Conservation (phyloP, 169 alveolate genomes). For the Eimeria sp. region DNA sequence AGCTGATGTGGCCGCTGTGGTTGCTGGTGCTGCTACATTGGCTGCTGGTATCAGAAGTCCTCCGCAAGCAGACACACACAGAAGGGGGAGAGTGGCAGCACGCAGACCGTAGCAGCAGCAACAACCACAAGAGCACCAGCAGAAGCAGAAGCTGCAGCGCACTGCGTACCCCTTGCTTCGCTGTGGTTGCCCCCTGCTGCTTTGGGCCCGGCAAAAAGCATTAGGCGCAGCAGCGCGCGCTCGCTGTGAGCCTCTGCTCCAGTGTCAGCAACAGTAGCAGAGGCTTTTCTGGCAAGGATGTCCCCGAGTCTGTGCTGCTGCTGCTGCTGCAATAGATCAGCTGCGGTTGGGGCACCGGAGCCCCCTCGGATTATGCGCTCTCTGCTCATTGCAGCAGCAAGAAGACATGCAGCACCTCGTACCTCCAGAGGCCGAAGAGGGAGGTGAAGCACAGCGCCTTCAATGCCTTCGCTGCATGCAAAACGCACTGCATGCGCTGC, state of each 20-base stretch:
- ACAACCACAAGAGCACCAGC: not conserved
- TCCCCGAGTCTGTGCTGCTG: too few species aligned
- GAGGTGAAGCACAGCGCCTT: conserved; percentile 15
- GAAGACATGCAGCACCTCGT: conserved; percentile 43
- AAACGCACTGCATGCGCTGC: conserved; percentile 5
- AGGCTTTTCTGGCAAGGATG: too few species aligned
- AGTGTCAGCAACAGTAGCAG: not conserved
- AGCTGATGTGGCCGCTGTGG: not conserved
- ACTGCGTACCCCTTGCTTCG: conserved; percentile 6
- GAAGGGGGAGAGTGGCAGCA: not conserved
- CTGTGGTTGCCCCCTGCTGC: not conserved
- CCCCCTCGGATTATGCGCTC: conserved; percentile 11
- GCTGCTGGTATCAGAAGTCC: not conserved
- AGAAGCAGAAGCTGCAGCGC: not conserved
- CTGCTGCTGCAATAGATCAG: too few species aligned
- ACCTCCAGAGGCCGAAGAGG: conserved; percentile 28
- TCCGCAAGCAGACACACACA: not conserved
- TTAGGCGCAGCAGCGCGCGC: conserved; percentile 27
- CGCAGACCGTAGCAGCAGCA: not conserved
- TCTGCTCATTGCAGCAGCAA: conserved; percentile 38
- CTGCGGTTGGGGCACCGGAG: not conserved
- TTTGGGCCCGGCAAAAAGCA: not conserved
- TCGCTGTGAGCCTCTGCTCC: conserved; percentile 49
- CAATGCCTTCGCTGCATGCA: conserved; percentile 58
- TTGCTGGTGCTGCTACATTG: not conserved